Evolutionary conservation across 2,329 filamentous ascomycete species (phyloP).

Genomic region (Thelonectria rubi): DNA sequence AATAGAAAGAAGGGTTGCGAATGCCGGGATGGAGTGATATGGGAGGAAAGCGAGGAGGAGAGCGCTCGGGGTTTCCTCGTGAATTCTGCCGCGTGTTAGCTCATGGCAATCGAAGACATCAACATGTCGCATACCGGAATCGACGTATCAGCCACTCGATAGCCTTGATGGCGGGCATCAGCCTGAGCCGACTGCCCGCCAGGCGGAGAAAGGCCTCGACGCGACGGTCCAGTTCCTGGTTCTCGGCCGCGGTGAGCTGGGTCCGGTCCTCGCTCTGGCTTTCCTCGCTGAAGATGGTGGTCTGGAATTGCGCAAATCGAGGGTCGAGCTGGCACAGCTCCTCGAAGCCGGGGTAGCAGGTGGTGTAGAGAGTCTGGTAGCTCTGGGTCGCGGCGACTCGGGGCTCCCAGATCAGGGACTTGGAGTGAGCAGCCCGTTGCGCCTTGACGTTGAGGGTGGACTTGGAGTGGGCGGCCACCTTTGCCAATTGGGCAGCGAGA

Average conservation of each 20-base stretch:
- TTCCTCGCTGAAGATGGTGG: constrained; percentile 90
- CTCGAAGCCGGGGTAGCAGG: constrained; percentile 89
- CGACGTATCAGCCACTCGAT: constrained; percentile 94
- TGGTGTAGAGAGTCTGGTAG: constrained; percentile 86
- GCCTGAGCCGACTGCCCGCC: constrained; percentile 76
- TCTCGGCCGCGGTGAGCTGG: constrained; percentile 83
- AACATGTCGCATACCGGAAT: constrained; percentile 72
- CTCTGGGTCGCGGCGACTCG: constrained; percentile 86
- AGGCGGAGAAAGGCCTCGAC: constrained; percentile 86
- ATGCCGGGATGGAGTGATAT: constrained; percentile 87
- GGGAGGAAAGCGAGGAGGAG: constrained; percentile 89
- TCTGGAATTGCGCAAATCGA: constrained; percentile 78
- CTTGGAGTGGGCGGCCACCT: constrained; percentile 89
- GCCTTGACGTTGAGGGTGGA: constrained; percentile 92
- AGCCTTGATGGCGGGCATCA: constrained; percentile 89
- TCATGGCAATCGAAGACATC: background rate
- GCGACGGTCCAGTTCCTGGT: constrained; percentile 79
- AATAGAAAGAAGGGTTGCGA: constrained; percentile 87
- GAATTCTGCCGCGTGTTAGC: constrained; percentile 66
- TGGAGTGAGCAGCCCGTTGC: constrained; percentile 89
- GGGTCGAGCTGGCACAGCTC: constrained; percentile 89
- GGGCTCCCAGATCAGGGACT: constrained; percentile 93
- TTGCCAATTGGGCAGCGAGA: constrained; percentile 92
- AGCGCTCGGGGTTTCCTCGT: constrained; percentile 85
- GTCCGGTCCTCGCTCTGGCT: constrained; percentile 89